Evolutionary conservation across 1,139 yeast genomes (phyloP).

Genomic region (Hemisphaericaspora subhashii): DNA sequence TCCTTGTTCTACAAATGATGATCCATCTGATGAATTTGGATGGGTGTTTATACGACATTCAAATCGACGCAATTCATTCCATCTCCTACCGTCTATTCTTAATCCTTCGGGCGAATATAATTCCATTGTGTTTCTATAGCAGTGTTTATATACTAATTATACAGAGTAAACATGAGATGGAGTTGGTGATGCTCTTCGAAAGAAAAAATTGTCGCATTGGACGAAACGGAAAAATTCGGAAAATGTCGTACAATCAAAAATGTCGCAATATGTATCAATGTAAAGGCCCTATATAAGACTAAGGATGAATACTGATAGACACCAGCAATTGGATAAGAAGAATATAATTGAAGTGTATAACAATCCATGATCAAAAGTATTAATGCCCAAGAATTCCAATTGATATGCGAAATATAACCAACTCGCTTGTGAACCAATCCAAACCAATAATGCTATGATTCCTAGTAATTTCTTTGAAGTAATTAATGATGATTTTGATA

Average conservation of each 20-base stretch:
- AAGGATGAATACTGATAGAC: slow-evolving; percentile 57
- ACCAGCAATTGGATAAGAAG: slow-evolving; percentile 66
- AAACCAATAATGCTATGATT: slow-evolving; percentile 41
- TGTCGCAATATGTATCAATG: not conserved
- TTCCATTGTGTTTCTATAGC: slow-evolving; percentile 52
- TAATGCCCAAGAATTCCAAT: slow-evolving; percentile 75
- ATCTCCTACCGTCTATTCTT: slow-evolving; percentile 88
- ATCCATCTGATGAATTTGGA: slow-evolving; percentile 87
- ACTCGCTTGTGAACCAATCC: slow-evolving; percentile 71
- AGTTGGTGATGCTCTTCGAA: not conserved
- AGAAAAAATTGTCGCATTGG: not conserved
- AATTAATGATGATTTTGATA: slow-evolving; percentile 45
- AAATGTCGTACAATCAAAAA: not conserved
- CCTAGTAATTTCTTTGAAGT: slow-evolving; percentile 32
- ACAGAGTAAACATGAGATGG: not conserved
- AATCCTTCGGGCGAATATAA: slow-evolving; percentile 92
- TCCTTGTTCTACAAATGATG: slow-evolving; percentile 90
- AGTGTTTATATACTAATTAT: not conserved
- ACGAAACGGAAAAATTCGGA: not conserved
- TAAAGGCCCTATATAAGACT: slow-evolving; percentile 24
- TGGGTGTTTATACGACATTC: slow-evolving; percentile 84
- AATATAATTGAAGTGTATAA: slow-evolving; percentile 62
- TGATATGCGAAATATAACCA: slow-evolving; percentile 83
- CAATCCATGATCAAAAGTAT: slow-evolving; percentile 64
- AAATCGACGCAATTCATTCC: slow-evolving; percentile 87